These are phyloP conservation scores for Porcisia hertigi DNA, from an alignment of 208 protist genomes.

Conservation along the genomic window DNA sequence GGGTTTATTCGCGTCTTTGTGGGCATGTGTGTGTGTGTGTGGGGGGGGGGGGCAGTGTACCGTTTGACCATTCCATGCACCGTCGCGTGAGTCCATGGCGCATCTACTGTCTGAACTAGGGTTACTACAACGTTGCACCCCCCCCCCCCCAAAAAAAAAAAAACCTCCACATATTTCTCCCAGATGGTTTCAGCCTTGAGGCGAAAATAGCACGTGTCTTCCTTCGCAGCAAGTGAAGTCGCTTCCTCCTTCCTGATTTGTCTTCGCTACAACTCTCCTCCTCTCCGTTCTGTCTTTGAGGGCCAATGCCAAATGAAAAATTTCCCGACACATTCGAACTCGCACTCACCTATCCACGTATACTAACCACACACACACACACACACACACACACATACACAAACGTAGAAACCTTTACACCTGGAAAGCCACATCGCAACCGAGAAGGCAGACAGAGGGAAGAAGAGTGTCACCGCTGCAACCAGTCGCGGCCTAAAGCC, in stretches of 20 bases:
- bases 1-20: neutral
- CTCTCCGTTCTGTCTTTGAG: neutral
- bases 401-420: neutral
- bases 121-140: neutral
- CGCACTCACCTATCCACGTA: neutral
- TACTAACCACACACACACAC: neutral
- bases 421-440: neutral
- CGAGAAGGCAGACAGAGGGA: neutral
- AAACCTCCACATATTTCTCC: neutral
- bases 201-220: neutral
- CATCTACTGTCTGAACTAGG: neutral
- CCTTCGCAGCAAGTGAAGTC: neutral
- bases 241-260: neutral
- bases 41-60: neutral
- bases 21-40: constrained; percentile 1
- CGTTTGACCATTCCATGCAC: neutral
- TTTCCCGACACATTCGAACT: neutral
- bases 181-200: neutral
- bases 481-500: neutral
- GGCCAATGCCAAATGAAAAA: neutral
- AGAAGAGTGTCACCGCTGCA: neutral
- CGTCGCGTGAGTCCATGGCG: neutral
- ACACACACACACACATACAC: neutral
- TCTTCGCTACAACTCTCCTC: neutral
- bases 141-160: neutral